Evolutionary conservation across 371 early-diverging fungal species (phyloP), one percentile per base, ranked within the genome.

Genomic region (Smittium mucronatum): DNA sequence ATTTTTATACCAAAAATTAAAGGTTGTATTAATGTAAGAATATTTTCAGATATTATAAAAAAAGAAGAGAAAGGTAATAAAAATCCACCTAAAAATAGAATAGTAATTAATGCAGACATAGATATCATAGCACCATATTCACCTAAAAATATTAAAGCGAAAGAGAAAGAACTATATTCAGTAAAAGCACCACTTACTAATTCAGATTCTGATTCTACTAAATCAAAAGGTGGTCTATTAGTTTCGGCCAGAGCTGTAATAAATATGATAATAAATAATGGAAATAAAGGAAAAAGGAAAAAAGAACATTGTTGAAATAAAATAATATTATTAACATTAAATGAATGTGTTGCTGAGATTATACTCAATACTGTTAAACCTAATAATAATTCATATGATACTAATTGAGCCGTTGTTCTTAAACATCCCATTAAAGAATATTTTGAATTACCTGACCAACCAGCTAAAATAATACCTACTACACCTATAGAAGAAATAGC

Each of bases 171-270:
- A 47, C 60, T 36, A 68, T 76, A 76, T n/a, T 76, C 76, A 25
- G 76, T 76, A 71, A 76, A 76, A 31, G 75, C 75, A 70, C 76
- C 76, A 75, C 75, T 72, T 47, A 76, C 76, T 76, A 76, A 76
- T 75, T 76, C 76, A 32, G 76, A 76, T 76, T 76, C 76, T 64
- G 76, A 75, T 76, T 76, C 76, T 34, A 75, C 75, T 76, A 76
- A 76, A 76, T 76, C 76, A 76, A 76, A 76, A 72, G 76, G 76
- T 47, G 75, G 75, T 76, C 76, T 25, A 67, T 76, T 76, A 16
- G 76, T 76, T 69, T 76, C 76, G 65, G 76, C 76, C 68, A 76
- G 67, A 34, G 76, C 75, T 1, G 76, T 72, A 33, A 76, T 72
- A 69, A 75, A 75, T 64, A 76, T 70, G 64, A 76, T 76, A 73